Evolutionary conservation across 2,329 filamentous ascomycete species (phyloP).

Genomic region (Trichoderma harzianum): DNA sequence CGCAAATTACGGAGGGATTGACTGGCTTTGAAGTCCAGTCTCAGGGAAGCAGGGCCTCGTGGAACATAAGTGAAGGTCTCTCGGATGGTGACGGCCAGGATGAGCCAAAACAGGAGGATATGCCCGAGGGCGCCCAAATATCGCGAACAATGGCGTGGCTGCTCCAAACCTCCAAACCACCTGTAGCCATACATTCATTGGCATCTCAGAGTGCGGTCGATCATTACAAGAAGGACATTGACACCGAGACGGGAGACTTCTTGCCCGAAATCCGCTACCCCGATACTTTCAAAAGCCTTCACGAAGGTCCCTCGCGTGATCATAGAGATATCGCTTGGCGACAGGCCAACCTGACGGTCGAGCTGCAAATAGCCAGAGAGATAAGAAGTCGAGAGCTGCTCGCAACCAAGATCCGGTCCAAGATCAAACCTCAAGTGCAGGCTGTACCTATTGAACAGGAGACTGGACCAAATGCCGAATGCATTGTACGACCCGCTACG

Average conservation of each 20-base stretch:
- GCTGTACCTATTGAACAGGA: slow-evolving; percentile 16
- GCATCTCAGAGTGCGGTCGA: background rate
- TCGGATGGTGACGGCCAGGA: background rate
- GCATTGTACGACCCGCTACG: slow-evolving; percentile 42
- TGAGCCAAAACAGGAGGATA: background rate
- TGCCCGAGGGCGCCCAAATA: background rate
- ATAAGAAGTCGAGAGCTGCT: slow-evolving; percentile 24
- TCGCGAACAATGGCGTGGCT: slow-evolving; percentile 5
- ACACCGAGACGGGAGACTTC: slow-evolving; percentile 36
- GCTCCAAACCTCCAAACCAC: background rate
- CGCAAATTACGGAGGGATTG: background rate
- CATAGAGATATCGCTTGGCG: slow-evolving; percentile 27
- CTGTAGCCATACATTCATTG: background rate
- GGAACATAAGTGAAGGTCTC: slow-evolving; percentile 6
- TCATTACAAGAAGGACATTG: slow-evolving; percentile 31
- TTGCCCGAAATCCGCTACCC: slow-evolving; percentile 34
- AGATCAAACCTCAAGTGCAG: slow-evolving; percentile 14
- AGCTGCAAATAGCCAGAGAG: slow-evolving; percentile 27
- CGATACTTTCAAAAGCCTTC: slow-evolving; percentile 24
- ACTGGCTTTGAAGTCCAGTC: background rate
- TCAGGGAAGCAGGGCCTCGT: background rate
- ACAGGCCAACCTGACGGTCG: slow-evolving; percentile 29
- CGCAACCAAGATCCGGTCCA: slow-evolving; percentile 7
- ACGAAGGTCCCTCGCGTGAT: slow-evolving; percentile 10
- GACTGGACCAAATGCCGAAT: slow-evolving; percentile 30